phyloP scores from a whole-genome alignment of 805 yeast genomes.

The Metschnikowia kofuensis region DNA sequence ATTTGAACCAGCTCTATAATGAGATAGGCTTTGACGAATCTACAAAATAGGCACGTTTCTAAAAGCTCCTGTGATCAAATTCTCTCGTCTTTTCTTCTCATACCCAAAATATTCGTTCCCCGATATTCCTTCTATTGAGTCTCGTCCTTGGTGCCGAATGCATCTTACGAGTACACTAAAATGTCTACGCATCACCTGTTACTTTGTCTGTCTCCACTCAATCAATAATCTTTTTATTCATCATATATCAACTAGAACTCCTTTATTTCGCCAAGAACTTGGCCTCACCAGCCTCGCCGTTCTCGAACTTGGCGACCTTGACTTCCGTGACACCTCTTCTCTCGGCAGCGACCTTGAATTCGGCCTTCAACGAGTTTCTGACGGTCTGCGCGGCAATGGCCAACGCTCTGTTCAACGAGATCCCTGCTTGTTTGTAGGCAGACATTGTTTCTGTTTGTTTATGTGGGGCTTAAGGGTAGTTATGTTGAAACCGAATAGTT shows the following conservation, averaged over 20 bases:
- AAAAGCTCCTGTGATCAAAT: too few relatives aligned
- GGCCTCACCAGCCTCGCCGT: conserved; percentile 54
- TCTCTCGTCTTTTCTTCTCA: too few relatives aligned
- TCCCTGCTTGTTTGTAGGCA: conserved; percentile 50
- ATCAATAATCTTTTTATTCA: neutral
- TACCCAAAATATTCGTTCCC: too few relatives aligned
- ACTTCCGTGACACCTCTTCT: conserved; percentile 75
- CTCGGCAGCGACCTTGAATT: conserved; percentile 67
- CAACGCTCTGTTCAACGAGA: conserved; percentile 77
- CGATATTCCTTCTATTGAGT: too few relatives aligned
- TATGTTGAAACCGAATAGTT: neutral
- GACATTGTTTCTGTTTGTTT: conserved; percentile 28
- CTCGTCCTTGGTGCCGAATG: too few relatives aligned
- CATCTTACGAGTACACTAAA: too few relatives aligned
- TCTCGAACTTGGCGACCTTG: conserved; percentile 64
- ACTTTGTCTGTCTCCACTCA: too few relatives aligned
- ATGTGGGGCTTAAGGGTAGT: neutral
- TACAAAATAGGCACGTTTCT: too few relatives aligned
- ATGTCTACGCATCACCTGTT: too few relatives aligned
- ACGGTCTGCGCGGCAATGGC: conserved; percentile 87
- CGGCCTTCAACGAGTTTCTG: conserved; percentile 86
- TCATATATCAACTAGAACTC: neutral
- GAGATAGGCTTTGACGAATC: too few relatives aligned
- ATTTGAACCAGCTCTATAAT: too few relatives aligned
- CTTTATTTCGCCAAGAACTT: conserved; percentile 31